These are phyloP conservation scores for Neocucurbitaria cava DNA, from an alignment of 2,329 filamentous ascomycete species.

Conservation along the genomic window DNA sequence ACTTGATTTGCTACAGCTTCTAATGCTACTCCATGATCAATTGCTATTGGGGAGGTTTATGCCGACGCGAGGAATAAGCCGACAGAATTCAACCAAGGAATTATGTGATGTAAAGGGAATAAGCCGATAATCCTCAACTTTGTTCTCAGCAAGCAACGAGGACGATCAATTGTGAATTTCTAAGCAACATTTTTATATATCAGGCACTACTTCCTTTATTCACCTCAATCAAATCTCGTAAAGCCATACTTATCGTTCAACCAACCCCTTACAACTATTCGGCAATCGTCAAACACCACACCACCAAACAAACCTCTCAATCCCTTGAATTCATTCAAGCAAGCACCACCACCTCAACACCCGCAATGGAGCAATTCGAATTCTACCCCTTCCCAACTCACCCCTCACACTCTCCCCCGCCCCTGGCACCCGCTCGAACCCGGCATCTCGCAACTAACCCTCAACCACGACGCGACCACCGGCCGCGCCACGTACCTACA, in stretches of 20 bases:
- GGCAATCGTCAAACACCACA: too few relatives aligned
- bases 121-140: neutral
- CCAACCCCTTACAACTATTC: too few relatives aligned
- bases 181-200: too few relatives aligned
- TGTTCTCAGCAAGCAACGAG: neutral
- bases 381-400: conserved; percentile 4
- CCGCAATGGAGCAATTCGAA: conserved; percentile 16
- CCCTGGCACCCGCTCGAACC: conserved; percentile 10
- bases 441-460: conserved; percentile 12
- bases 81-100: neutral
- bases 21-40: neutral
- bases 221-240: too few relatives aligned
- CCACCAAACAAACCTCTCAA: too few relatives aligned
- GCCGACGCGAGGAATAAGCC: neutral
- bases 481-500: conserved; percentile 10
- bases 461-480: conserved; percentile 10
- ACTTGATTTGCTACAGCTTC: neutral
- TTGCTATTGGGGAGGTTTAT: neutral
- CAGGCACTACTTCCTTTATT: too few relatives aligned
- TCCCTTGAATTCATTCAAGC: too few relatives aligned
- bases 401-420: neutral
- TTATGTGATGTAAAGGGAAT: too few relatives aligned
- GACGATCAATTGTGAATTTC: neutral
- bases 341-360: too few relatives aligned
- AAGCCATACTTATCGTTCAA: too few relatives aligned